Base-by-base conservation (phyloP, 1,284 basidiomycete species). In the Cryptococcus sp. region DNA sequence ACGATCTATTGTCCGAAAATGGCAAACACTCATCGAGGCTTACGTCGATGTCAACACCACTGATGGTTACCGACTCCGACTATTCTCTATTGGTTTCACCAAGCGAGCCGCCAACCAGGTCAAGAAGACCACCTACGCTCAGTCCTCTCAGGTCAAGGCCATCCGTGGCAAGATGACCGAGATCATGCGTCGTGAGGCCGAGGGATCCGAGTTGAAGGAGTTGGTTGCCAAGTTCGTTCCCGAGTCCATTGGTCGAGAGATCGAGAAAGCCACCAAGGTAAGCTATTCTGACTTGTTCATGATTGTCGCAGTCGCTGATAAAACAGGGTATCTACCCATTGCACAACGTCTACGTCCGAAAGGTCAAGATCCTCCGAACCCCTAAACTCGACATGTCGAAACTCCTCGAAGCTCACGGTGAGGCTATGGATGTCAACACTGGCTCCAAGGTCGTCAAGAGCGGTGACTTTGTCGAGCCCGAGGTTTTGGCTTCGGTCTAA, bases 111-210 rank as follows among this genome's bases (percentile, higher is more conserved):
- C 86, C 72, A 84, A 88, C 76, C 96, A 98, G 80, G 94, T 98
- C 73, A 88, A 87, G 80, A 98, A 98, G 84, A 99, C 96, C 56
- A 98, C 96, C 46, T 99, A 98, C 78, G 96, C 96, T 52, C 88
- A 98, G 79, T 83, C 90, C 23, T 82, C 86, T 68, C 96, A 99
- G 80, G 84, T 98, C 71, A 87, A 91, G 62, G 92, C 96, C 81
- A 98, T 99, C 78, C 84, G 96, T 76, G 90, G 91, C 78, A 98
- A 98, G 85, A 98, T 98, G 94, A 92, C 96, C 72, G 96, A 99
- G 83, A 97, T 98, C 78, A 97, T 98, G 85, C 91, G 85, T 61
- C 86, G 94, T 67, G 96, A 99, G 80, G 89, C 91, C 55, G 83
- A 89, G 61, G 89, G 85, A 69, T 94, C 91, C 75, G 96, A 98